Evolutionary conservation across 495 filamentous ascomycete genomes (phyloP), one percentile per base, ranked within the genome.

Genomic region (Melanomma pulvis-pyrius): DNA sequence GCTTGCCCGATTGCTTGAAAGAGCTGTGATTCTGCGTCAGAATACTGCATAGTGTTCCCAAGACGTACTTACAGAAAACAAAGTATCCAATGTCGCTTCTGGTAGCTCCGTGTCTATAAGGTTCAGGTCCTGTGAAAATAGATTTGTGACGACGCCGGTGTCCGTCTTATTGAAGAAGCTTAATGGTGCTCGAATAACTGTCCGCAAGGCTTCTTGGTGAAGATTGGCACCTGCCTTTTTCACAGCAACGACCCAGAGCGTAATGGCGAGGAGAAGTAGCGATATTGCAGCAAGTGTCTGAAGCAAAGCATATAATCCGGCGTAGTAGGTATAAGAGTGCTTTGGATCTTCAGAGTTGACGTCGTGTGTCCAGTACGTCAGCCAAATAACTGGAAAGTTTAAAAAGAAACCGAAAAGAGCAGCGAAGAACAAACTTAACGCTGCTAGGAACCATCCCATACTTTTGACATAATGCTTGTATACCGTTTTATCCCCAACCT

Each of bases 321-420:
- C 67, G 41, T 76, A 80, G 61, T 73, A 79, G 11, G 68, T 57
- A 19, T 69, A 66, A 9, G 75, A 70, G 61, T 77, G 77, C 8
- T 53, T 26, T 2, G 71, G 73, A 47, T 71, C 59, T 1, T 58
- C 26, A 5, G 68, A 74, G 6, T 69, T 19, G 26, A 65, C 51
- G 60, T 74, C 77, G 19, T 73, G 71, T 39, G 68, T 69, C 79
- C 79, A 81, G 57, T 73, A 75, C 49, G 68, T 77, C 25, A 81
- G 67, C 78, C 79, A 79, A 17, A 80, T 70, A 7, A 66, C 76
- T 25, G 73, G 63, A 39, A 73, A 80, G 61, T 78, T 79, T 12
- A 53, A 71, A 53, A 74, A 75, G 59, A 79, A 74, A 21, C 77
- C 73, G 63, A 66, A 74, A 24, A 71, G 59, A 11, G 51, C 22